Base-by-base conservation (phyloP, 352 stramenopile species). In the Pythium periplocum region DNA sequence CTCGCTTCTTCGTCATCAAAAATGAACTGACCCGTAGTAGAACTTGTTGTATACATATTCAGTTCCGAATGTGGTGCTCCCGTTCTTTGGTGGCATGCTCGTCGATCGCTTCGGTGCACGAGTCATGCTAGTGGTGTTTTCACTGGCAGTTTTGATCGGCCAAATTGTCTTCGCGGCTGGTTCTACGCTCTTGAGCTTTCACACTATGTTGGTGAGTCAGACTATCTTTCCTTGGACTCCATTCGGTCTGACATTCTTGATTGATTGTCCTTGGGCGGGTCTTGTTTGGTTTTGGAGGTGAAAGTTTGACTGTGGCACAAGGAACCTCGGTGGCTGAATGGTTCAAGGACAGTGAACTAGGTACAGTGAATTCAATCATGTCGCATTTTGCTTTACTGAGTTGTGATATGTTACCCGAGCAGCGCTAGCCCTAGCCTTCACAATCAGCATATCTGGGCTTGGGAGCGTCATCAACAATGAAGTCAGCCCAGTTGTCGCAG, bases 41-140 rank as follows among this genome's bases (percentile, higher is more conserved):
- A 96, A 96, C 56, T 60, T 97, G 51, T 68, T 98, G 39, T 98
- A 98, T 68, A 97, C 87, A 17, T 97, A 97, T 68, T 96, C 84
- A 37, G 78, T 96, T 46, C 91, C 91, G 7, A 98, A 97, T 60
- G 92, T 97, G 35, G 54, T 97, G 33, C 57, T 98, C 45, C 93
- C 93, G 12, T 96, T 98, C 61, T 95, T 97, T 48, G 93, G 93
- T 30, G 93, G 93, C 32, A 81, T 94, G 36, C 70, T 98, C 32
- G 86, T 97, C 10, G 89, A 97, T 62, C 75, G 80, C 45, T 90
- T 94, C 37, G 93, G 93, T 33, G 81, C 88, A 17, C 77, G 87
- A 4, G 57, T 82, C 40, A 96, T 89, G 70, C 68, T 96, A 45
- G 64, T 96, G 8, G 55, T 89, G 32, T 98, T 97, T 63, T 90